These are phyloP conservation scores for Styphnolobium japonicum DNA, from an alignment of 306 rosid genomes.

Conservation along the genomic window DNA sequence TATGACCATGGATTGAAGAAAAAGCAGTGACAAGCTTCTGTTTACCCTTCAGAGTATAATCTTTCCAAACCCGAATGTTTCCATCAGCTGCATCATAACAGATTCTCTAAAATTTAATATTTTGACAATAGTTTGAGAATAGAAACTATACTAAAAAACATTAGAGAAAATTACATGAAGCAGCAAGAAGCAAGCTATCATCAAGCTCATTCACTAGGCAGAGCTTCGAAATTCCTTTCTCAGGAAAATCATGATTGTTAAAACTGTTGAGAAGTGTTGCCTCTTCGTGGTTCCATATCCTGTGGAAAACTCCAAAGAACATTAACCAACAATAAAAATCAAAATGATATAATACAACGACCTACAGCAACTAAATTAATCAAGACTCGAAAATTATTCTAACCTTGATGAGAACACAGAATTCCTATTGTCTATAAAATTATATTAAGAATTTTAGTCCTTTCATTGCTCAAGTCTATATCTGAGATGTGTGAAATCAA, in stretches of 20 bases:
- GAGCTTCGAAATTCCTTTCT: slow-evolving; percentile 91
- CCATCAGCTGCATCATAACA: slow-evolving; percentile 69
- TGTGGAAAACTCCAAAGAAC: slow-evolving; percentile 32
- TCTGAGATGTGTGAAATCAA: not conserved
- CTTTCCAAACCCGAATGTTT: slow-evolving; percentile 90
- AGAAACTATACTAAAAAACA: slow-evolving; percentile 9
- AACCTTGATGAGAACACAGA: not conserved
- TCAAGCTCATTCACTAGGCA: slow-evolving; percentile 95
- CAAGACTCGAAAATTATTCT: not conserved
- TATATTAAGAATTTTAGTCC: not conserved
- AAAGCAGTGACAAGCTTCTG: slow-evolving; percentile 97
- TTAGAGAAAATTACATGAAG: slow-evolving; percentile 71
- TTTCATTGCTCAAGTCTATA: not conserved
- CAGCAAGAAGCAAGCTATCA: slow-evolving; percentile 95
- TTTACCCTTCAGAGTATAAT: slow-evolving; percentile 68
- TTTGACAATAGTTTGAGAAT: not conserved
- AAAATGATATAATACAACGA: slow-evolving; percentile 1
- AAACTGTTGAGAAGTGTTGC: slow-evolving; percentile 82
- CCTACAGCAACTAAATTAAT: slow-evolving; percentile 1
- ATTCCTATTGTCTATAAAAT: not conserved
- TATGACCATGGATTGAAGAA: slow-evolving; percentile 87
- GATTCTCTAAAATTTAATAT: slow-evolving; percentile 17
- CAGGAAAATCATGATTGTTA: slow-evolving; percentile 86
- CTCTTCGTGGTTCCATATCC: slow-evolving; percentile 91
- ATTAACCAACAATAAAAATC: slow-evolving; percentile 4